Evolutionary conservation across 305 asterid genomes (phyloP).

Genomic region (Fraxinus ornus): DNA sequence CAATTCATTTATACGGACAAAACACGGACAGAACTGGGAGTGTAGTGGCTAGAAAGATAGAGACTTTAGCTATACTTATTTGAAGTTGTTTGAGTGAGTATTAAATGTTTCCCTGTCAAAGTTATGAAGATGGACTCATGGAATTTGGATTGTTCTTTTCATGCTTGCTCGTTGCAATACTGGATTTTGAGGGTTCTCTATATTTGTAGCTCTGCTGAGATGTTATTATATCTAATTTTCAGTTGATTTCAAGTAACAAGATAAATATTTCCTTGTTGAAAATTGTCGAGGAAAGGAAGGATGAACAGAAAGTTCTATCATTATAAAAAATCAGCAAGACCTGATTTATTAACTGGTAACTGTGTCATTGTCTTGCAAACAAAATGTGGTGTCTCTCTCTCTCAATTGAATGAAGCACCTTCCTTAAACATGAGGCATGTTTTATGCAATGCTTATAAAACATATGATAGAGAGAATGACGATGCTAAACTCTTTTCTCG

Average conservation of each 20-base stretch:
- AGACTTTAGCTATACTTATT: neutral
- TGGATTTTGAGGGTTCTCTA: conserved; percentile 7
- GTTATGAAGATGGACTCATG: conserved; percentile 11
- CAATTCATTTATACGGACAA: neutral
- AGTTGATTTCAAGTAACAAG: neutral
- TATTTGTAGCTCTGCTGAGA: conserved; percentile 7
- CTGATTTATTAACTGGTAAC: neutral
- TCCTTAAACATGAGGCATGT: neutral
- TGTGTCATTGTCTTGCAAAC: neutral
- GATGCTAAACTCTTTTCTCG: conserved; percentile 8
- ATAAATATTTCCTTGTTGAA: neutral
- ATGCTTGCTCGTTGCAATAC: conserved; percentile 10
- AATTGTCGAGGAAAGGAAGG: conserved; percentile 8
- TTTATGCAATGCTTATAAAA: neutral
- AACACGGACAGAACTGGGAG: conserved; percentile 17
- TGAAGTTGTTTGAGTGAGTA: conserved; percentile 9
- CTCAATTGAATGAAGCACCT: neutral
- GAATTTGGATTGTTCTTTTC: conserved; percentile 21
- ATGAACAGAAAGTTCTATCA: neutral
- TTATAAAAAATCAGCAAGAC: neutral
- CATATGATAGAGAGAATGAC: neutral
- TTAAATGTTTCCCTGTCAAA: neutral
- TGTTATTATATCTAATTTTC: conserved; percentile 1
- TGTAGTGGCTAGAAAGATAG: neutral
- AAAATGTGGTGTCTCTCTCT: neutral